These are phyloP conservation scores for Cladosporium sp. DNA, from an alignment of 2,329 filamentous ascomycete species.

Conservation along the genomic window DNA sequence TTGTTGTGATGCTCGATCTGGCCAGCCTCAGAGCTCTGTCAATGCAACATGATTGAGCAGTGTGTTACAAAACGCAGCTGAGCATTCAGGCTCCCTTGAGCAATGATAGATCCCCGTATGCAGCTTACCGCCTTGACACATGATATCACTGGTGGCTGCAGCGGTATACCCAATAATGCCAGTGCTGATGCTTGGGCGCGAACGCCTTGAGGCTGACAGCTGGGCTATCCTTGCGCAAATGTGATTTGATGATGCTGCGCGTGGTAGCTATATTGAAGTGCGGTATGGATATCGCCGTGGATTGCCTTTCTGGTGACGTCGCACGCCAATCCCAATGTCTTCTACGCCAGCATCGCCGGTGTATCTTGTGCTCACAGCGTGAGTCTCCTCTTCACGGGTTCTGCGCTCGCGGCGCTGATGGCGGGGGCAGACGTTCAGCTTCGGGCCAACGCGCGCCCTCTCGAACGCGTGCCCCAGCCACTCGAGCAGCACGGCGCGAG, in stretches of 20 bases:
- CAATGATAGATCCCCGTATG: neutral
- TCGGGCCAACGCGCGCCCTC: neutral
- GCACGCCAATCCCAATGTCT: neutral
- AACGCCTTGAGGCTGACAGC: neutral
- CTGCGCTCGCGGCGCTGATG: neutral
- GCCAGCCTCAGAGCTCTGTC: neutral
- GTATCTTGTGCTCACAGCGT: neutral
- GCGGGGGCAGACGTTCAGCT: neutral
- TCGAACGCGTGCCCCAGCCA: neutral
- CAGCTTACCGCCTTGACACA: neutral
- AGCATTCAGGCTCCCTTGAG: neutral
- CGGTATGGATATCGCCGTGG: neutral
- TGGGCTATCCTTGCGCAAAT: neutral
- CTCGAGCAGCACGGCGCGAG: neutral
- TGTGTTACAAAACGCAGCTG: neutral
- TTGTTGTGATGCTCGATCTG: neutral
- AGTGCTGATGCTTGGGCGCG: neutral
- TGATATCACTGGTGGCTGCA: neutral
- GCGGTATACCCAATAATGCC: neutral
- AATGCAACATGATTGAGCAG: neutral
- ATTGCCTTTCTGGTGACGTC: neutral
- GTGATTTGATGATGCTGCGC: neutral
- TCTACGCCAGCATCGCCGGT: neutral
- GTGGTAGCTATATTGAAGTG: neutral
- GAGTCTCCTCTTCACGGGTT: neutral